Percentiles rank a stretch among this genome's conserved stretches.
These are phyloP conservation scores for Quercus dentata DNA, from an alignment of 306 rosid genomes.

Conservation along the genomic window DNA sequence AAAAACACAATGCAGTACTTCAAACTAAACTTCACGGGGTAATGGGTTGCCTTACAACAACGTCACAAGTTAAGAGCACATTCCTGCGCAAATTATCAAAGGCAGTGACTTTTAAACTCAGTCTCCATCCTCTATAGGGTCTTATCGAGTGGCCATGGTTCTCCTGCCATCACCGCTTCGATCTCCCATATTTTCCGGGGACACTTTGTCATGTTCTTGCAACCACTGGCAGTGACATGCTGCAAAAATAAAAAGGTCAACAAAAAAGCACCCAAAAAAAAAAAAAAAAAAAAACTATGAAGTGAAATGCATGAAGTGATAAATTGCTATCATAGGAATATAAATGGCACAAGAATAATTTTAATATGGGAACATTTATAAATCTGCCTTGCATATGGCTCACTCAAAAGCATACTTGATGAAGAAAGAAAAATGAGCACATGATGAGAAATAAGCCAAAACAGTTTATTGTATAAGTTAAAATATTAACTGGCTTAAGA, in stretches of 20 bases:
- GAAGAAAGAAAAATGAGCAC: neutral
- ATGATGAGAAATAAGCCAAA: neutral
- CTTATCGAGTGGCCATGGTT: constrained; percentile 59
- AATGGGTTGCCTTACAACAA: neutral
- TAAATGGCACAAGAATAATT: neutral
- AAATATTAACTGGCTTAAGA: neutral
- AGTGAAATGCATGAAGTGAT: neutral
- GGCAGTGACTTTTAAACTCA: constrained; percentile 3
- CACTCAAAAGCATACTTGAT: neutral
- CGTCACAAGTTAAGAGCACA: neutral
- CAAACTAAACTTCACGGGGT: too few species aligned
- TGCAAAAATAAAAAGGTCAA: constrained; percentile 20
- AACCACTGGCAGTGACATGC: constrained; percentile 67
- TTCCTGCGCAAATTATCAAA: neutral
- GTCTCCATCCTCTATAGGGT: constrained; percentile 33
- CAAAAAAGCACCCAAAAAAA: neutral
- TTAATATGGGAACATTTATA: neutral
- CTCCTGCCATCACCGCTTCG: constrained; percentile 89
- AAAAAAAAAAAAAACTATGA: too few species aligned
- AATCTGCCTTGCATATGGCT: neutral
- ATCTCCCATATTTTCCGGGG: constrained; percentile 67
- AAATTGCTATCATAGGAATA: neutral
- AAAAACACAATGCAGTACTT: too few species aligned
- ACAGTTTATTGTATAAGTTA: neutral
- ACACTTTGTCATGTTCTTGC: constrained; percentile 78